Evolutionary conservation across 345 rosid genomes (phyloP).

Genomic region (Cochlearia excelsa): DNA sequence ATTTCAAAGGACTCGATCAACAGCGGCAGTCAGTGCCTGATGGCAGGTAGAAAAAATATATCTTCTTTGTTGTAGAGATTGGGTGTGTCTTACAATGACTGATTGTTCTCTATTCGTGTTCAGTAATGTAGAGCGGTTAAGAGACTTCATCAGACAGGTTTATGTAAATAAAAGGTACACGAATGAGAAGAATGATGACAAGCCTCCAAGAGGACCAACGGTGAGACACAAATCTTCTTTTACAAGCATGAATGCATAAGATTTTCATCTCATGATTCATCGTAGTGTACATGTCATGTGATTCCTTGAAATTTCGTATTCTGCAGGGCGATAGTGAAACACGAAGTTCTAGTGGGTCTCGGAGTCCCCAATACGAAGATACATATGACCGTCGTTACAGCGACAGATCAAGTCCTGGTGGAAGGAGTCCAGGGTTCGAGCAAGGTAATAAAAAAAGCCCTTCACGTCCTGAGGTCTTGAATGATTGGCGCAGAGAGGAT

Average conservation of each 20-base stretch:
- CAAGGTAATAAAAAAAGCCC: slow-evolving; percentile 29
- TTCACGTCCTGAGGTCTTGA: slow-evolving; percentile 56
- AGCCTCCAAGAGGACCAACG: slow-evolving; percentile 69
- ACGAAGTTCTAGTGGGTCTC: slow-evolving; percentile 66
- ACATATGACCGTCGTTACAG: slow-evolving; percentile 60
- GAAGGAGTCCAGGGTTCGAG: slow-evolving; percentile 49
- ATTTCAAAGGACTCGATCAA: slow-evolving; percentile 85
- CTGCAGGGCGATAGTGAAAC: slow-evolving; percentile 65
- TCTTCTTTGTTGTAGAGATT: slow-evolving; percentile 3
- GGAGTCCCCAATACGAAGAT: slow-evolving; percentile 84
- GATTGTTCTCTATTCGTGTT: slow-evolving; percentile 29
- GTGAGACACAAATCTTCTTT: slow-evolving; percentile 40
- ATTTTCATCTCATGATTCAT: not conserved
- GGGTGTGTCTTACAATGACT: slow-evolving; percentile 22
- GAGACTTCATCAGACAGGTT: slow-evolving; percentile 86
- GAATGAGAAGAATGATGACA: slow-evolving; percentile 71
- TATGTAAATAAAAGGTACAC: slow-evolving; percentile 80
- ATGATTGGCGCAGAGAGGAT: slow-evolving; percentile 93
- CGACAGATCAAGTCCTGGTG: slow-evolving; percentile 84
- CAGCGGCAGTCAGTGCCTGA: slow-evolving; percentile 73
- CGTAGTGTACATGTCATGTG: not conserved
- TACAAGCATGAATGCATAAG: not conserved
- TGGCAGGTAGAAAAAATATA: slow-evolving; percentile 66
- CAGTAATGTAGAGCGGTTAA: slow-evolving; percentile 80
- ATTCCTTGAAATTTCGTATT: slow-evolving; percentile 13